Evolutionary conservation across 805 yeast species (phyloP).

Genomic region (Tetrapisispora phaffii): DNA sequence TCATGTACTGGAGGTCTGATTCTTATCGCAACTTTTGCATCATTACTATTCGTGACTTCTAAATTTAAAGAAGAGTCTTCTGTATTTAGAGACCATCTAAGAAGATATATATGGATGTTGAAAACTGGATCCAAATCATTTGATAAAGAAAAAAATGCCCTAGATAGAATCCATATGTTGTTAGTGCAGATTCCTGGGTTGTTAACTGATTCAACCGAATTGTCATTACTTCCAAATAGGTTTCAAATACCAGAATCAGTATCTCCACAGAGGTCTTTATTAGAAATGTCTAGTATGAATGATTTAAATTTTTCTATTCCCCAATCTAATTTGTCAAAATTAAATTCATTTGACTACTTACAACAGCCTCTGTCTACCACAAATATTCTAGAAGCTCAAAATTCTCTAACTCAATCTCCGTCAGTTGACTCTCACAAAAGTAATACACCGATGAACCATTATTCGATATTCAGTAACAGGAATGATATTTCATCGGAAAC

Average conservation of each 20-base stretch:
- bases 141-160: constrained; percentile 67
- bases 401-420: background rate
- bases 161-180: constrained; percentile 60
- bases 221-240: constrained; percentile 3
- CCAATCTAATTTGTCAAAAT: background rate
- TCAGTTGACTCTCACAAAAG: background rate
- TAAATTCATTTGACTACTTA: background rate
- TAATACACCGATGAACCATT: background rate
- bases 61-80: constrained; percentile 50
- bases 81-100: constrained; percentile 55
- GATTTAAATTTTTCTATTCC: background rate
- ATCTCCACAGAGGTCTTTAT: constrained; percentile 10
- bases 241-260: constrained; percentile 14
- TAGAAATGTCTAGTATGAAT: background rate
- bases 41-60: constrained; percentile 64
- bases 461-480: background rate
- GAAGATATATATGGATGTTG: constrained; percentile 67
- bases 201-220: constrained; percentile 19
- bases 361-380: constrained; percentile 1
- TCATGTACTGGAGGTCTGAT: constrained; percentile 71
- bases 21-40: constrained; percentile 80
- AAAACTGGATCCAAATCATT: constrained; percentile 68
- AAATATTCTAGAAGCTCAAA: constrained; percentile 1
- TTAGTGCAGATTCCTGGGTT: constrained; percentile 69
- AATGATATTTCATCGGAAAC: background rate